These are phyloP conservation scores for Russula olivacea DNA, from an alignment of 768 basidiomycete species.

Conservation along the genomic window DNA sequence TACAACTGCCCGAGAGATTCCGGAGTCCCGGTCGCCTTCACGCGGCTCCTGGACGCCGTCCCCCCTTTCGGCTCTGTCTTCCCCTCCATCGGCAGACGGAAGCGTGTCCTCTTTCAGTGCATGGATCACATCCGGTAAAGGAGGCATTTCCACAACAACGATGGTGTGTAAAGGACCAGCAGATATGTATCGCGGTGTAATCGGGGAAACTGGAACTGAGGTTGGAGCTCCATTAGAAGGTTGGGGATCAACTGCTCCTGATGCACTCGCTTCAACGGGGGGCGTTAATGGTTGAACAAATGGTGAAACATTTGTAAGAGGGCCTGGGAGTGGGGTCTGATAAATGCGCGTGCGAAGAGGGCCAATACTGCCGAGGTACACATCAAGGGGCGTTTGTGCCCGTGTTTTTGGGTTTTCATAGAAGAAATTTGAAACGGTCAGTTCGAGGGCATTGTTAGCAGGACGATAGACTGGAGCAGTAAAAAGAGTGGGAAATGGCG, in stretches of 20 bases:
- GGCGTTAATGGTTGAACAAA: slow-evolving; percentile 45
- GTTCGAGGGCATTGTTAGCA: slow-evolving; percentile 65
- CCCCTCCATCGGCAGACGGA: slow-evolving; percentile 34
- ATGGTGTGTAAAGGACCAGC: slow-evolving; percentile 63
- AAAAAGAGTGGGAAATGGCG: slow-evolving; percentile 85
- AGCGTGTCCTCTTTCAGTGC: slow-evolving; percentile 68
- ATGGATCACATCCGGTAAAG: slow-evolving; percentile 66
- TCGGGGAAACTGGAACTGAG: slow-evolving; percentile 12
- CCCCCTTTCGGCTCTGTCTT: slow-evolving; percentile 33
- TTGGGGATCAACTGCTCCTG: slow-evolving; percentile 16
- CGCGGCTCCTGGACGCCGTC: slow-evolving; percentile 7
- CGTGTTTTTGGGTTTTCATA: slow-evolving; percentile 65
- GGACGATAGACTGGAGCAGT: slow-evolving; percentile 71
- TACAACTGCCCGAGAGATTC: slow-evolving; percentile 19
- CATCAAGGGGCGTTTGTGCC: slow-evolving; percentile 66
- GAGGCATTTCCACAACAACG: slow-evolving; percentile 82
- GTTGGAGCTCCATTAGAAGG: slow-evolving; percentile 14
- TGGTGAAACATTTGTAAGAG: slow-evolving; percentile 55
- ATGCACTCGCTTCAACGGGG: slow-evolving; percentile 28
- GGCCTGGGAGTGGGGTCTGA: slow-evolving; percentile 64
- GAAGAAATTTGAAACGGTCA: slow-evolving; percentile 86
- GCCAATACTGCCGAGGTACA: slow-evolving; percentile 86
- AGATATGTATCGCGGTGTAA: slow-evolving; percentile 47
- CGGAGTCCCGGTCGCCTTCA: slow-evolving; percentile 19
- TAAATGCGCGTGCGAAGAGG: slow-evolving; percentile 76